Base-by-base conservation (phyloP, 345 rosid genomes). In the Erucastrum elatum region DNA sequence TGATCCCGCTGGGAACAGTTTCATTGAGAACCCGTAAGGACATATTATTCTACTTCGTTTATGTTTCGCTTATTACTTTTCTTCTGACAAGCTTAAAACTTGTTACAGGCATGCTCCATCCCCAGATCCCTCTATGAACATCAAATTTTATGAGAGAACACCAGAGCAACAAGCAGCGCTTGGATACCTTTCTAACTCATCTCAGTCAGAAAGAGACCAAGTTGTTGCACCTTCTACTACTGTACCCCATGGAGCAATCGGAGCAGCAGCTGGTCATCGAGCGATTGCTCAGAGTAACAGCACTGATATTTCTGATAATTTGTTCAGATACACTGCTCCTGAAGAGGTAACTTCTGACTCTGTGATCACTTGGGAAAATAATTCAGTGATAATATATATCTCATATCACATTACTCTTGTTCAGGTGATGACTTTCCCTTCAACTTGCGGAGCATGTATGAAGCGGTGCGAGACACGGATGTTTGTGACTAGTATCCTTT, bases 1-100 rank as follows among this genome's bases (percentile, higher is more conserved):
- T 75, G 98, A 94, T 86, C 95, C 97, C 65, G 84, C 97, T 70
- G 98, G 98, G 75, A 94, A 94, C 85, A 89, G 98, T 88, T 94
- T 94, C 83, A 83, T 94, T 75, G 98, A 94, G 81, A 94, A 92
- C 76, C 98, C 87, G 98, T 94, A 88, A 91, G 96, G 31, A 64
- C 21, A 21, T 33, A 10, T 25, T 44, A 13, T 46, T 46, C 27
- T 73, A 15, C 15, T 64, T 73, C 5, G 12, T 58, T 29, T 62
- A 15, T 68, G 37, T 60, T 64, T 68, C 34, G 56, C 61, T n/a
- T 34, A 46, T 16, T 60, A 56, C 7, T 41, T 66, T 13, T 41
- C 30, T 74, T 35, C 16, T 64, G 71, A 67, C 21, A 71, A 29
- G n/a, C 12, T n/a, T 59, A 46, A 56, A 68, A 70, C 60, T 51